Evolutionary conservation across 1,139 yeast genomes (phyloP).

Genomic region (Kluyveromyces sp.): DNA sequence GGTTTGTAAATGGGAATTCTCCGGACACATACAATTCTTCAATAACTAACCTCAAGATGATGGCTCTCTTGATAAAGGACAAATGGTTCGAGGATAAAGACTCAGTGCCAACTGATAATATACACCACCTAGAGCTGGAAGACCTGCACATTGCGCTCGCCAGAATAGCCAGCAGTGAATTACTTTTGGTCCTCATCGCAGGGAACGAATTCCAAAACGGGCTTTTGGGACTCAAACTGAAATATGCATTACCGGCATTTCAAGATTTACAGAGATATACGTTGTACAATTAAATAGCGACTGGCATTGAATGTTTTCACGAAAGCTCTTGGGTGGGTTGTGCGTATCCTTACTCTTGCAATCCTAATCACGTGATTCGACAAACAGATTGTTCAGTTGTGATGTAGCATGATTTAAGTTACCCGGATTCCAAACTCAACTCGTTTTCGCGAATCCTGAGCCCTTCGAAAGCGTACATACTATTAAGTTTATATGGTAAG

Average conservation of each 20-base stretch:
- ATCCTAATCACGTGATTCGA: too few species aligned
- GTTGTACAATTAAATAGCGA: conserved; percentile 8
- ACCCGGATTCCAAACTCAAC: too few species aligned
- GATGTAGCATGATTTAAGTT: too few species aligned
- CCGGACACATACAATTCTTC: conserved; percentile 15
- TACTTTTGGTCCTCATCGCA: conserved; percentile 24
- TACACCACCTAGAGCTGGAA: conserved; percentile 30
- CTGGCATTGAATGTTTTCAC: not conserved
- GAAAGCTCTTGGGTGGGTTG: not conserved
- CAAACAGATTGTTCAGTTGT: too few species aligned
- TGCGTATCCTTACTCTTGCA: too few species aligned
- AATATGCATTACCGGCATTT: conserved; percentile 19
- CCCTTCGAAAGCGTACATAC: too few species aligned
- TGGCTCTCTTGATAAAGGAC: conserved; percentile 28
- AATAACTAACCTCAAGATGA: conserved; percentile 27
- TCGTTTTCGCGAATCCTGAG: too few species aligned
- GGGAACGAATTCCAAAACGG: conserved; percentile 26
- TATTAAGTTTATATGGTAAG: too few species aligned
- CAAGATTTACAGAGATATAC: conserved; percentile 23
- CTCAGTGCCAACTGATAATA: conserved; percentile 12
- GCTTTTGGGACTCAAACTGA: conserved; percentile 25
- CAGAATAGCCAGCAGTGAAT: conserved; percentile 26
- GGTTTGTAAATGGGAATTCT: conserved; percentile 18
- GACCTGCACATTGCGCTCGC: conserved; percentile 28
- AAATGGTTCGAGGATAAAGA: conserved; percentile 29